Conservation (phyloP, 2,329 filamentous ascomycete species). For the Fusarium siculi region DNA sequence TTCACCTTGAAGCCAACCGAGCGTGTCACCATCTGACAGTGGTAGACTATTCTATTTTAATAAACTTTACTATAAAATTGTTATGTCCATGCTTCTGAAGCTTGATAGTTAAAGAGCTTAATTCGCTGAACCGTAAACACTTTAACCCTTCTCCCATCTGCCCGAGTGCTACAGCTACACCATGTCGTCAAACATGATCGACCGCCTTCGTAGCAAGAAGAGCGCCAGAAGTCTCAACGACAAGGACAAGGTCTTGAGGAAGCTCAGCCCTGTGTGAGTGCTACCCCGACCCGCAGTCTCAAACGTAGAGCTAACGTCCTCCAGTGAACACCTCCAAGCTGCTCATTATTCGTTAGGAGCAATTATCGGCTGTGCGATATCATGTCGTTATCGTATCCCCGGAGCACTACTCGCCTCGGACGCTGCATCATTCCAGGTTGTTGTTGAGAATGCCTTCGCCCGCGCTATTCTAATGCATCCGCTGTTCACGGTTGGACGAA, state of each 20-base stretch:
- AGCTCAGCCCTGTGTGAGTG: conserved; percentile 18
- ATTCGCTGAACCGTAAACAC: background rate
- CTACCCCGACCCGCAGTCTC: rapidly evolving
- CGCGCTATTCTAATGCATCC: background rate
- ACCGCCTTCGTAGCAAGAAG: background rate
- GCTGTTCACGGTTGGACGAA: background rate
- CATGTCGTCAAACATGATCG: background rate
- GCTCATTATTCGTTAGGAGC: background rate
- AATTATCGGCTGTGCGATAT: conserved; percentile 13
- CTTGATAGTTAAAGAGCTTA: background rate
- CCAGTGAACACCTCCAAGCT: conserved; percentile 3
- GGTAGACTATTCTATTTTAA: background rate
- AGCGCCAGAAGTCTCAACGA: background rate
- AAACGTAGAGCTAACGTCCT: background rate
- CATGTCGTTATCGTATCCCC: conserved; percentile 11
- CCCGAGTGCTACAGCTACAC: background rate
- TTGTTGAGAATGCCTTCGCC: conserved; percentile 9
- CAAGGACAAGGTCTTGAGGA: background rate
- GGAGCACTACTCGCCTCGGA: background rate
- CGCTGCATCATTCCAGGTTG: background rate
- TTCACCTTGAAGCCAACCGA: background rate
- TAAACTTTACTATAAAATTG: background rate
- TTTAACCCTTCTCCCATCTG: rapidly evolving
- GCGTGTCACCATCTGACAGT: background rate
- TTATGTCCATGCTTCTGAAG: background rate